phyloP scores from a whole-genome alignment of 2,329 filamentous ascomycete genomes.

The Pseudogymnoascus sp. region DNA sequence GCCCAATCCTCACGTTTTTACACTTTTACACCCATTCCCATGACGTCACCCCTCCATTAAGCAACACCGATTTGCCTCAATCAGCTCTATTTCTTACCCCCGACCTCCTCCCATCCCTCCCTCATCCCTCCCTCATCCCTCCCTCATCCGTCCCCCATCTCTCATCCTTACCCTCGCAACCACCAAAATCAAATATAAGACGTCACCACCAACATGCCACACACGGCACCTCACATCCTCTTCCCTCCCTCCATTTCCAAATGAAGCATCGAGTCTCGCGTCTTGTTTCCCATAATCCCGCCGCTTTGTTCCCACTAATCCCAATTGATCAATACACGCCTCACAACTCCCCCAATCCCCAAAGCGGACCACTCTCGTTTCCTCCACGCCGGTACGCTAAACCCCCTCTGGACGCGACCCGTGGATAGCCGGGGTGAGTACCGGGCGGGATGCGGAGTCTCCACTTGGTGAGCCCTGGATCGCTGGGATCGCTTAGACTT shows the following conservation, averaged over 20 bases:
- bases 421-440: not conserved
- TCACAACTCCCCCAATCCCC: not conserved
- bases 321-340: not conserved
- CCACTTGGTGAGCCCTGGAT: not conserved
- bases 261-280: not conserved
- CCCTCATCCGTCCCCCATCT: not conserved
- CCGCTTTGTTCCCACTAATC: not conserved
- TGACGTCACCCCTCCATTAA: not conserved
- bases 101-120: not conserved
- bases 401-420: not conserved
- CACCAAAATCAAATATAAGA: not conserved
- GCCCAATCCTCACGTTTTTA: not conserved
- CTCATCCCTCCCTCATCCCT: not conserved
- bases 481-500: not conserved
- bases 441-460: not conserved
- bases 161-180: not conserved
- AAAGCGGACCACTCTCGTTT: not conserved
- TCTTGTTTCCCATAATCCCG: too few species aligned
- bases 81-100: not conserved
- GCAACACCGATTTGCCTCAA: not conserved
- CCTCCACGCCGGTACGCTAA: not conserved
- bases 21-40: not conserved
- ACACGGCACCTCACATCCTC: not conserved
- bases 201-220: not conserved
- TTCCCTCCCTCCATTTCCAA: not conserved